Conservation (phyloP, 192 early-diverging fungal genomes). For the Rhizophagus sp. region DNA sequence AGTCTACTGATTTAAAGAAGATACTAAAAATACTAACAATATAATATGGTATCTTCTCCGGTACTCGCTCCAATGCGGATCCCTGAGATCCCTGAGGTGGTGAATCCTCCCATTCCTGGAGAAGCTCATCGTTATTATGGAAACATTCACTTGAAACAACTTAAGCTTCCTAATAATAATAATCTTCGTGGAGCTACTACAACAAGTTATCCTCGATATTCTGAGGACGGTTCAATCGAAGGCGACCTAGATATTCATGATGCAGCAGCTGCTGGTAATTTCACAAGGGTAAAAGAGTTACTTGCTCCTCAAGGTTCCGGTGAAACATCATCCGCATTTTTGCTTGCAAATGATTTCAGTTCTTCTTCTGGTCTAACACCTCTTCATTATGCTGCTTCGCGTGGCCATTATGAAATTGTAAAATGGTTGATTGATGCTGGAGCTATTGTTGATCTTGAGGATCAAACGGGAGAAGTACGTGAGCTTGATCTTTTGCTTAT, state of each 20-base stretch:
- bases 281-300: conserved; percentile 16
- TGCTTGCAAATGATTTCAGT: conserved; percentile 12
- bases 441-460: conserved; percentile 59
- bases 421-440: conserved; percentile 56
- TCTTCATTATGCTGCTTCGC: conserved; percentile 60
- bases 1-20: no score
- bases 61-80: conserved; percentile 15
- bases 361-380: conserved; percentile 57
- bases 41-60: background rate
- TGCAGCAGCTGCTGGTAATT: conserved; percentile 22
- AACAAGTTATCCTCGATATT: background rate
- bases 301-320: conserved; percentile 12
- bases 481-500: background rate
- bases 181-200: conserved; percentile 21
- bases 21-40: no score
- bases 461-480: conserved; percentile 69
- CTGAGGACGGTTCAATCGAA: conserved; percentile 9
- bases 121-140: conserved; percentile 61
- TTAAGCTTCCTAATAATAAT: conserved; percentile 41
- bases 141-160: conserved; percentile 47
- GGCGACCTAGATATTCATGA: conserved; percentile 12
- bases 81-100: conserved; percentile 57
- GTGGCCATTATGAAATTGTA: conserved; percentile 60
- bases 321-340: conserved; percentile 26
- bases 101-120: conserved; percentile 59